These are phyloP conservation scores for Hapsidospora chrysogenum DNA, from an alignment of 495 filamentous ascomycete species.

Conservation along the genomic window DNA sequence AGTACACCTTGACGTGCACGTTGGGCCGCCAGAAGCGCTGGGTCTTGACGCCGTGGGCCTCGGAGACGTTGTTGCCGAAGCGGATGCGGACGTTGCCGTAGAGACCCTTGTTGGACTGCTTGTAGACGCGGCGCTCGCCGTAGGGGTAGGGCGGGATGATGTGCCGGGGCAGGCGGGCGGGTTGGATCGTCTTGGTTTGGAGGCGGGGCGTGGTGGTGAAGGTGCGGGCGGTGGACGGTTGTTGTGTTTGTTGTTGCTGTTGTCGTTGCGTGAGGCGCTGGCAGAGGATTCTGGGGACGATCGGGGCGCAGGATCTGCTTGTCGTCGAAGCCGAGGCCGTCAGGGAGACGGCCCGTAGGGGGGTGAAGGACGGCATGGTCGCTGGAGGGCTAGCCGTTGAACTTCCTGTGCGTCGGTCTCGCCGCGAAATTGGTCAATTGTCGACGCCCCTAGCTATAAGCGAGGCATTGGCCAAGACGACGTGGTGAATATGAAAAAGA, in stretches of 20 bases:
- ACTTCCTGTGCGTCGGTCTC: too few relatives aligned
- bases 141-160: conserved; percentile 65
- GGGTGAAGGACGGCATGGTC: neutral
- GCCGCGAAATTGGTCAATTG: too few relatives aligned
- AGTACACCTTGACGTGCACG: conserved; percentile 62
- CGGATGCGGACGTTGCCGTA: conserved; percentile 65
- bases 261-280: neutral
- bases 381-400: neutral
- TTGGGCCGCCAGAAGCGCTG: conserved; percentile 80
- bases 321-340: neutral
- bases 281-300: neutral
- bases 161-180: conserved; percentile 11
- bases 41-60: conserved; percentile 63
- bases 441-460: too few relatives aligned
- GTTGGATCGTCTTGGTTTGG: conserved; percentile 10
- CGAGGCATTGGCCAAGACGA: neutral
- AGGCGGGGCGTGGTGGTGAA: conserved; percentile 10
- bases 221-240: conserved; percentile 4
- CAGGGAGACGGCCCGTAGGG: neutral
- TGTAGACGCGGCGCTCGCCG: conserved; percentile 62
- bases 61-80: conserved; percentile 82
- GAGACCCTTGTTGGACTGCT: conserved; percentile 74
- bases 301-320: neutral
- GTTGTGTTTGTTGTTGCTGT: neutral
- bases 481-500: too few relatives aligned